phyloP scores from a whole-genome alignment of 2,329 filamentous ascomycete genomes.

The Cadophora sp. region DNA sequence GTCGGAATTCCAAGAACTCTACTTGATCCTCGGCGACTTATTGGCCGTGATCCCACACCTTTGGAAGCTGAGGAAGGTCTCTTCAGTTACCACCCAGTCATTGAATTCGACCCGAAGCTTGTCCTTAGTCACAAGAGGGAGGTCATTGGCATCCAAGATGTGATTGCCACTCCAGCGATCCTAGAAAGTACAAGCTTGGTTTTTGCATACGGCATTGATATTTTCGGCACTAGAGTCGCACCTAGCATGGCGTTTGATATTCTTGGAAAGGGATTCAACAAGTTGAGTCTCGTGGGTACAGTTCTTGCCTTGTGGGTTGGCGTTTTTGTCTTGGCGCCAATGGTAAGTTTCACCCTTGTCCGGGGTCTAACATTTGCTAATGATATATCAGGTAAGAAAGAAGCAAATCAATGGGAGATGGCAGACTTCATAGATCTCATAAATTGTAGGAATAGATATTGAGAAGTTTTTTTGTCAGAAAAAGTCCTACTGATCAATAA shows the following conservation, averaged over 20 bases:
- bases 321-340: conserved; percentile 79
- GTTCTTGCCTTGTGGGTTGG: conserved; percentile 80
- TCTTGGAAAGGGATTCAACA: conserved; percentile 92
- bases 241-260: conserved; percentile 93
- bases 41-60: conserved; percentile 81
- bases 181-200: conserved; percentile 93
- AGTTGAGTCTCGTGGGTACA: conserved; percentile 82
- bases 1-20: conserved; percentile 79
- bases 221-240: conserved; percentile 86
- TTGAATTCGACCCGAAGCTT: conserved; percentile 85
- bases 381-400: conserved; percentile 56
- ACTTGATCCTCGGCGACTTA: conserved; percentile 85
- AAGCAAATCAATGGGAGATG: conserved; percentile 74
- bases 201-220: conserved; percentile 85
- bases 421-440: conserved; percentile 46
- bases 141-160: conserved; percentile 74
- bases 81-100: conserved; percentile 73
- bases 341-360: conserved; percentile 67
- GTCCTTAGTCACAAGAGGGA: conserved; percentile 84
- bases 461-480: background rate
- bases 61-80: conserved; percentile 86
- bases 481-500: background rate
- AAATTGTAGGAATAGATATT: conserved; percentile 20
- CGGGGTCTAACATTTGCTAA: conserved; percentile 45
- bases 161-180: conserved; percentile 78